Evolutionary conservation across 1,139 yeast species (phyloP).

Genomic region (Saccharomyces uvarum): DNA sequence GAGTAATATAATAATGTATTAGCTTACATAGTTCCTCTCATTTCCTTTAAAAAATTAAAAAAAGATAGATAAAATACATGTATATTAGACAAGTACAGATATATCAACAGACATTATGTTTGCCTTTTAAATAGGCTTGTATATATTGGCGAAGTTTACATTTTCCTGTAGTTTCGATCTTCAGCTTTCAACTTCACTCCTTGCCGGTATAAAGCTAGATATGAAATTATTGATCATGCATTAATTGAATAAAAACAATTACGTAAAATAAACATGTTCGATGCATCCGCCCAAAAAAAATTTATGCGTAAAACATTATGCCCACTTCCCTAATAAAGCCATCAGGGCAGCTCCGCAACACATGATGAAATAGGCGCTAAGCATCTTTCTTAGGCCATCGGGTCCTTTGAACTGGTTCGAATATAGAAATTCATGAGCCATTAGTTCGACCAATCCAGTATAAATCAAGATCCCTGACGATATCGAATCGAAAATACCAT

Average conservation of each 20-base stretch:
- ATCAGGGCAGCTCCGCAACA: conserved; percentile 68
- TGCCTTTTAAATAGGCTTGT: not conserved
- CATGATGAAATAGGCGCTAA: conserved; percentile 37
- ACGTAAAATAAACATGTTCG: not conserved
- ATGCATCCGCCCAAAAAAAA: not conserved
- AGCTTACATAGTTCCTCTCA: not conserved
- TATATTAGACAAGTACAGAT: not conserved
- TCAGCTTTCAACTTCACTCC: not conserved
- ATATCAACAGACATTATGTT: not conserved
- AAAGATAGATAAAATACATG: not conserved
- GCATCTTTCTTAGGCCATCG: conserved; percentile 34
- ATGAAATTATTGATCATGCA: conserved; percentile 1
- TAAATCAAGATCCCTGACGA: conserved; percentile 79
- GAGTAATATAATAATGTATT: conserved; percentile 16
- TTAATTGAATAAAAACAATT: not conserved
- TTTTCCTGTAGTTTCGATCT: not conserved
- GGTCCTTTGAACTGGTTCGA: conserved; percentile 48
- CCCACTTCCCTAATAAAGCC: conserved; percentile 85
- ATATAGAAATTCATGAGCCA: conserved; percentile 81
- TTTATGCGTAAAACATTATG: conserved; percentile 34
- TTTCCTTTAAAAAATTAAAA: not conserved
- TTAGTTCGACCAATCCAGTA: conserved; percentile 76
- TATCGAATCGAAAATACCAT: conserved; percentile 72
- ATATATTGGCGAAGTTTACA: not conserved
- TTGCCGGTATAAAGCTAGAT: not conserved